Evolutionary conservation across 2,329 filamentous ascomycete genomes (phyloP), one percentile per base, ranked within the genome.

Genomic region (Bertia moriformis): DNA sequence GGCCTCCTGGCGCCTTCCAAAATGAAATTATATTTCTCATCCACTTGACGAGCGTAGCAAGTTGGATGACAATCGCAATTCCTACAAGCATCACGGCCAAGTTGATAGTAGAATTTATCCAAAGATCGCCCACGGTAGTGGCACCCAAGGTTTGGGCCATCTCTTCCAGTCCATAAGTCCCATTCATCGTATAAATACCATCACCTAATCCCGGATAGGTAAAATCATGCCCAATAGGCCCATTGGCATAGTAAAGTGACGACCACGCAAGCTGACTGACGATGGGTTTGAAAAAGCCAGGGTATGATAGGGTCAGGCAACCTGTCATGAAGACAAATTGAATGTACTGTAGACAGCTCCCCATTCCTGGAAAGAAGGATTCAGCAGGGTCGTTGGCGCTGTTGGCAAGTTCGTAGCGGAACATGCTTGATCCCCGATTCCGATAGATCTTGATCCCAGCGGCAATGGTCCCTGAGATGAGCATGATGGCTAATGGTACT

Each of bases 301-400:
- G 82, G 46, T 85, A 85, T 32, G 72, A 68, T 39, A 87, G 56
- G n/a, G 71, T 80, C 37, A 87, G 61, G 13, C 73, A 72, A 3
- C 78, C 80, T 0, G 79, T 75, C 43, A 87, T 62, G 36, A 85
- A 77, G 38, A 82, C 66, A 50, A 84, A 86, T 49, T 87, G 82
- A 12, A 87, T 70, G 52, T 86, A 85, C 48, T 83, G 76, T 24
- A 87, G 60, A n/a, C n/a, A n/a, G n/a, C n/a, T n/a, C n/a, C n/a
- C n/a, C n/a, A n/a, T n/a, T n/a, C n/a, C n/a, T n/a, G n/a, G n/a
- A n/a, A n/a, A n/a, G n/a, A n/a, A n/a, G 49, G 80, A 86, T 50
- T 86, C 78, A 12, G 72, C 75, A 47, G 82, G 10, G n/a, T 29
- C 24, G 24, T 10, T n/a, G 10, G n/a, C 24, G n/a, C 10, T 29